Conservation (phyloP, 2,329 filamentous ascomycete species). For the Aspergillus bombycis region DNA sequence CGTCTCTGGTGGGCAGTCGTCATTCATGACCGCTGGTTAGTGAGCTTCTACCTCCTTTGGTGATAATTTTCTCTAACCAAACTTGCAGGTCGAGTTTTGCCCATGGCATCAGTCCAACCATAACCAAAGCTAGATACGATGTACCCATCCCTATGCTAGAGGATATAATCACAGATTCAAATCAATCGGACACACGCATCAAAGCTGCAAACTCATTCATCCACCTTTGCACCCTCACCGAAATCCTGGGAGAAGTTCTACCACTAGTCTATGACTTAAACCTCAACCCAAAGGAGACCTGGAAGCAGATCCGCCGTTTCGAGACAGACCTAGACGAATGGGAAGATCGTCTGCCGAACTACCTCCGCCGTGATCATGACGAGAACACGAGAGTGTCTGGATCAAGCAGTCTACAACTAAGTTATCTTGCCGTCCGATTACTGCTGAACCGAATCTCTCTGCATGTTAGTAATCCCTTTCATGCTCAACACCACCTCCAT, state of each 20-base stretch:
- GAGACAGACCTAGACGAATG: slow-evolving; percentile 47
- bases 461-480: slow-evolving; percentile 11
- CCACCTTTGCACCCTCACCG: slow-evolving; percentile 45
- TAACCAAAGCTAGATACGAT: slow-evolving; percentile 49
- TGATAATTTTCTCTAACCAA: neutral
- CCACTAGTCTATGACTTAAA: slow-evolving; percentile 33
- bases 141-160: slow-evolving; percentile 44
- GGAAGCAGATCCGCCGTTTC: slow-evolving; percentile 29
- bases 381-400: slow-evolving; percentile 45
- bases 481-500: neutral
- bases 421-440: slow-evolving; percentile 51
- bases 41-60: neutral
- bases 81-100: slow-evolving; percentile 52
- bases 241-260: slow-evolving; percentile 39
- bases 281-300: slow-evolving; percentile 25
- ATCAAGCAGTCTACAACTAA: slow-evolving; percentile 52
- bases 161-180: slow-evolving; percentile 14
- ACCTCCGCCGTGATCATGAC: slow-evolving; percentile 30
- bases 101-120: slow-evolving; percentile 55
- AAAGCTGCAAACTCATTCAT: slow-evolving; percentile 10
- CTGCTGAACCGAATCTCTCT: slow-evolving; percentile 47
- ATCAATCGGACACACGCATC: slow-evolving; percentile 16
- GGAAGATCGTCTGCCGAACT: slow-evolving; percentile 41
- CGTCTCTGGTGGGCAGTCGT: slow-evolving; percentile 59
- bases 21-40: slow-evolving; percentile 56